Evolutionary conservation across 805 yeast species (phyloP), one percentile per base, ranked within the genome.

Genomic region (Hagleromyces aurorensis): DNA sequence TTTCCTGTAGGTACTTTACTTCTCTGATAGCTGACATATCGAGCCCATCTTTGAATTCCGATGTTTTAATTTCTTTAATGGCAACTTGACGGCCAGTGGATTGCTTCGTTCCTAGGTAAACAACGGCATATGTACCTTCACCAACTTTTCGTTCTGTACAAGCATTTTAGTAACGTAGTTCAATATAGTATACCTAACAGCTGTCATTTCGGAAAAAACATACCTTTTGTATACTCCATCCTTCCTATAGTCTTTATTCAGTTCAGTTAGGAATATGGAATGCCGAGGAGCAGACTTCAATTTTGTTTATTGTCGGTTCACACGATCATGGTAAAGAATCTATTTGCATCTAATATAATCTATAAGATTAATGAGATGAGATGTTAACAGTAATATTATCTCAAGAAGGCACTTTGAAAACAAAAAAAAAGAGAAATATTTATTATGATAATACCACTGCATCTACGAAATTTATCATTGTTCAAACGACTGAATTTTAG

Each of bases 121-220:
- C 99, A 33, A 87, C 94, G 26, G 99, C 99, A 62, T 89, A 91
- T 0, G 99, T 91, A 59, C 99, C 99, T 61, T 91, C 99, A 51
- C 99, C 99, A 16, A 91, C 96, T 52, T 86, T 87, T 42, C 72
- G 75, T 33, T 86, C 95, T 50, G 19, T 16, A 13, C 21, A 15
- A 16, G 32, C 25, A 29, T 9, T 33, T 33, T 33, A 38, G 43
- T 38, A 25, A 17, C n/a, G 16, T 13, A 16, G 16, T 7, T 12
- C 7, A 12, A 13, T 23, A 13, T 13, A 15, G 19, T n/a, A n/a
- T n/a, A n/a, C n/a, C n/a, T n/a, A n/a, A n/a, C n/a, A n/a, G n/a
- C n/a, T n/a, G n/a, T n/a, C n/a, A 7, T 13, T 7, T n/a, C 15
- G 23, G 2, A 27, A 12, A 19, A 15, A 10, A 16, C 49, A 31